Conservation (phyloP, 2,329 filamentous ascomycete species). For the Taxawa tesnikishii region DNA sequence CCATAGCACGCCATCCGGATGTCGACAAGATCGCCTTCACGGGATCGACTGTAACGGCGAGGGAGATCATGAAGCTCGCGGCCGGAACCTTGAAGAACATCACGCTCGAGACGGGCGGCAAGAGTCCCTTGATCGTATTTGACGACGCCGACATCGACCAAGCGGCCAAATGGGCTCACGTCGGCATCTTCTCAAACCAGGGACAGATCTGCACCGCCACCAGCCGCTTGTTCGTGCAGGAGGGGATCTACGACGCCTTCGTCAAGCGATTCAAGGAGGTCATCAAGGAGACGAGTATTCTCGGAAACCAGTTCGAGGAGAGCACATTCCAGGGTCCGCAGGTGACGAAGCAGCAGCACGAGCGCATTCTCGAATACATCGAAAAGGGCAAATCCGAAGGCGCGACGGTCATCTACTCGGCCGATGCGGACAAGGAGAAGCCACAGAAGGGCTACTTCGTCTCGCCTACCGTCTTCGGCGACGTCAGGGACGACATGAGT, state of each 20-base stretch:
- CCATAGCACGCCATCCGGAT: slow-evolving; percentile 51
- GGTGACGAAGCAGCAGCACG: slow-evolving; percentile 22
- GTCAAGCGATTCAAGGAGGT: slow-evolving; percentile 45
- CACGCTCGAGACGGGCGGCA: slow-evolving; percentile 46
- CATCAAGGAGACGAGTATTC: slow-evolving; percentile 44
- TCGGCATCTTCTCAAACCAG: slow-evolving; percentile 40
- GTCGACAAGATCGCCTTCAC: slow-evolving; percentile 70
- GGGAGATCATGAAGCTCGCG: slow-evolving; percentile 59
- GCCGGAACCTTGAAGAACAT: slow-evolving; percentile 48
- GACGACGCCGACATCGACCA: slow-evolving; percentile 41
- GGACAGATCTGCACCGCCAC: slow-evolving; percentile 46
- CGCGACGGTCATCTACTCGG: slow-evolving; percentile 8
- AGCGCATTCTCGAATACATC: slow-evolving; percentile 4
- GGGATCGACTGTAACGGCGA: slow-evolving; percentile 57
- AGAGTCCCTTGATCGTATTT: slow-evolving; percentile 41
- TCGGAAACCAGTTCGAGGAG: slow-evolving; percentile 55
- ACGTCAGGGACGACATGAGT: slow-evolving; percentile 11
- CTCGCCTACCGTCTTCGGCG: slow-evolving; percentile 11
- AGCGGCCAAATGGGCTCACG: slow-evolving; percentile 52
- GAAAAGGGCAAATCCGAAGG: slow-evolving; percentile 5
- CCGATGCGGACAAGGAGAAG: slow-evolving; percentile 6
- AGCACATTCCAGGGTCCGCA: slow-evolving; percentile 58
- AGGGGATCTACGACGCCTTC: slow-evolving; percentile 46
- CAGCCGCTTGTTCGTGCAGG: slow-evolving; percentile 40
- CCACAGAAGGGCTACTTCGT: slow-evolving; percentile 11